A percentile compares a stretch with the other conserved stretches of the same genome.
Conservation (phyloP, 2,329 filamentous ascomycete species). For the Cladophialophora exuberans region DNA sequence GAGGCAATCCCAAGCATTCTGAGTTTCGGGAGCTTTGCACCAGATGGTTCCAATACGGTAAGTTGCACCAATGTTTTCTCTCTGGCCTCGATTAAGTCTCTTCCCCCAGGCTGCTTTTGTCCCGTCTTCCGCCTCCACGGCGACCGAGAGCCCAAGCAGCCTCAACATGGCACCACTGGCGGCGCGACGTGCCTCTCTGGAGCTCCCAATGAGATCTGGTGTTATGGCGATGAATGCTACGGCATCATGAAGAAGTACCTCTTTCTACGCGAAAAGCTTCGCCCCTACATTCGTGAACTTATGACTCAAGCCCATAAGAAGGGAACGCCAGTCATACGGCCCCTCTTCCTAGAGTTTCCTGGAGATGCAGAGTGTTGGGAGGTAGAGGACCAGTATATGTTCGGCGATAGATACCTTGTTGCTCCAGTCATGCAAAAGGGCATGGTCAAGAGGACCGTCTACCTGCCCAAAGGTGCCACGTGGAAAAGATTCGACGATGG, state of each 20-base stretch:
- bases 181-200: conserved; percentile 49
- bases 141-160: conserved; percentile 63
- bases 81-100: conserved; percentile 66
- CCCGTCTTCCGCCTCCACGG: conserved; percentile 71
- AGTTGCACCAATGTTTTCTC: conserved; percentile 46
- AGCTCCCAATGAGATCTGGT: conserved; percentile 68
- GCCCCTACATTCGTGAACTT: conserved; percentile 60
- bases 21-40: conserved; percentile 66
- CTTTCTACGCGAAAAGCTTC: conserved; percentile 59
- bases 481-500: conserved; percentile 44
- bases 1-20: conserved; percentile 60
- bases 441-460: conserved; percentile 50
- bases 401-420: conserved; percentile 61
- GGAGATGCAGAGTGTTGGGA: conserved; percentile 58
- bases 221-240: conserved; percentile 64
- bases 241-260: conserved; percentile 65
- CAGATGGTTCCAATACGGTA: conserved; percentile 71
- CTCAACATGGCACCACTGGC: conserved; percentile 43
- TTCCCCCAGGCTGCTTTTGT: conserved; percentile 63
- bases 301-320: conserved; percentile 65
- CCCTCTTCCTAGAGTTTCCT: conserved; percentile 68
- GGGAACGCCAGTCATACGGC: conserved; percentile 64
- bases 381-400: conserved; percentile 67
- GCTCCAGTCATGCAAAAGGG: conserved; percentile 60
- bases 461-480: conserved; percentile 54